Base-by-base conservation (phyloP, 106 monocot genomes). In the Phalaenopsis aphrodite region DNA sequence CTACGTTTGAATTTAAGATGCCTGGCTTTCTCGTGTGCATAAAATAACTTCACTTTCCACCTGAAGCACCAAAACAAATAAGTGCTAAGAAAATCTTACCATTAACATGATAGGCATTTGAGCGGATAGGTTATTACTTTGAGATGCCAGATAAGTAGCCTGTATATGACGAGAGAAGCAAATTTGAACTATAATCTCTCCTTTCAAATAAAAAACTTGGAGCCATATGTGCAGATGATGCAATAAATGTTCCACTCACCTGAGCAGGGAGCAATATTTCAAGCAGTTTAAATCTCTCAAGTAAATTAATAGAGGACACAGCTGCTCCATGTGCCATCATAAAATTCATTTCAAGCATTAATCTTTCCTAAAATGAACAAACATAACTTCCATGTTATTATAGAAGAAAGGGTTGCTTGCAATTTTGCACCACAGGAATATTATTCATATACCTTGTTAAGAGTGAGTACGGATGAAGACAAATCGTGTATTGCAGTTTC, bases 321-420 rank as follows among this genome's bases (percentile, higher is more conserved):
- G 98, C 94, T 72, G 98, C 94, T 78, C 94, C 98, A 92, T 98
- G 94, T 43, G 94, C 89, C 77, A 98, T 76, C 89, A 98, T 89
- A 80, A 85, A 94, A 85, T 98, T 89, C 83, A 98, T 69, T 87
- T 98, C 98, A 94, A 98, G 83, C 89, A 92, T 75, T 83, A 98
- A 75, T 74, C 98, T 92, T 85, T 80, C 48, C 98, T 98, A 89
- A 84, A 86, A 68, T 52, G 72, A 79, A 75, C 52, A 48, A 84
- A 84, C 45, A 77, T 80, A 48, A 24, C 23, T 49, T 52, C 8
- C 21, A 66, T 49, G 46, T 46, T 5, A 52, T 66, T 24, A 72
- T 30, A 58, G 49, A 36, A 18, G 71, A 58, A 72, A 72, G 52
- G 43, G 42, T 23, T 10, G 61, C 14, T 19, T 24, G 37, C n/a